Base-by-base conservation (phyloP, 2,329 filamentous ascomycete species). In the Colletotrichum siamense region DNA sequence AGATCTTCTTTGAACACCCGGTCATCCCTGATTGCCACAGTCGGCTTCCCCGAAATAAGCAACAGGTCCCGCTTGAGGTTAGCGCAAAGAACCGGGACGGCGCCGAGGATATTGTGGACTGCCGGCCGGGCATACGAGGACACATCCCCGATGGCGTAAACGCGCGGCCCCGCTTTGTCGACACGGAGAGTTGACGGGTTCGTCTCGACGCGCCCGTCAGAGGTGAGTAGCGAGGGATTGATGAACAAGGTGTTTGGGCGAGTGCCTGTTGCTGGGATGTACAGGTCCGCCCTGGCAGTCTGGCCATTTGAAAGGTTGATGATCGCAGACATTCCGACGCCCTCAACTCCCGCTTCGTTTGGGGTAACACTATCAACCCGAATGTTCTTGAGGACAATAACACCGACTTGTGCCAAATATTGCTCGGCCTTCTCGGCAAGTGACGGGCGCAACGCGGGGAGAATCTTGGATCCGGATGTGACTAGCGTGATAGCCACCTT, bases 61-160 rank as follows among this genome's bases (percentile, higher is more conserved):
- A 89, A 80, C n/a, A 90, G 73, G 79, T 91, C 90, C 1, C 85
- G 85, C 79, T 87, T 87, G 78, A 91, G 83, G 73, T 90, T 91
- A 7, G 86, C 83, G 22, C 85, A 83, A 13, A 90, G 81, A 6
- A 88, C 81, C 0, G 88, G 88, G 4, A 89, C 81, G 0, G 85
- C 84, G 8, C 79, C 79, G 5, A 87, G 75, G 24, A 89, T 84
- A 26, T 82, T 80, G 77, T 89, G 87, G 5, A 90, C 80, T 0
- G 85, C 86, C 5, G 86, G 85, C 1, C 85, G 82, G 1, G 85
- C 83, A 69, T 81, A 84, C 1, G 84, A 84, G 6, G 85, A 81
- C 3, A 79, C 87, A 79, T 90, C 88, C 18, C 89, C 88, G 49
- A 89, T 78, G 5, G 87, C 87, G 77, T 90, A 90, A 13, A 90